Base-by-base conservation (phyloP, 2,329 filamentous ascomycete species). In the Tetracladium maxilliforme region DNA sequence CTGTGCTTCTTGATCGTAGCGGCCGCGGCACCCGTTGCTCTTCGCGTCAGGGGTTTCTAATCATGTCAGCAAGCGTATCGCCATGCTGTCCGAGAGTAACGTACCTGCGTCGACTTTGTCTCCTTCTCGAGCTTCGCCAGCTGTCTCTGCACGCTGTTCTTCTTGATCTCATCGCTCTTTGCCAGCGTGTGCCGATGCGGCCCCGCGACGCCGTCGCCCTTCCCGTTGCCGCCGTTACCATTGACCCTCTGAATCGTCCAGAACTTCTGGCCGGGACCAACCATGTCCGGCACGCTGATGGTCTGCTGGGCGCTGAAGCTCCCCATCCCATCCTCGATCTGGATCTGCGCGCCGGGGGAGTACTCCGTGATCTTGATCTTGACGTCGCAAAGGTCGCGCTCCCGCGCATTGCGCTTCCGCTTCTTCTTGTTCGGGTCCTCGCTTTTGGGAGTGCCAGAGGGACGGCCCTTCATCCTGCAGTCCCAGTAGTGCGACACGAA, bases 301-400 rank as follows among this genome's bases (percentile, higher is more conserved):
- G 61, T 43, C 3, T 42, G 39, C 32, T 48, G 42, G 11, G 26
- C 32, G 7, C 30, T n/a, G 27, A 24, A 22, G 30, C 28, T n/a
- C 30, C 19, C 16, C 21, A 32, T 35, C 11, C 24, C 22, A 13
- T 28, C 28, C n/a, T 24, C 23, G 21, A 26, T 11, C 19, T 22
- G 11, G 20, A 43, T 33, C 43, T 45, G 44, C 26, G 44, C 52
- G 19, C 63, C 66, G 7, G 74, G 66, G 27, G 77, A 75, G 50
- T 80, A 81, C 47, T 86, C 79, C 4, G 77, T 83, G 31, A 86
- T 81, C 47, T 84, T 86, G 46, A 86, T 83, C 51, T 86, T 86
- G 34, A 86, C 79, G 46, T 86, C 78, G 45, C 80, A 87, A n/a
- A 84, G 59, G 49, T 84, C 76, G 9, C 76, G 62, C 46, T 80